A percentile compares a stretch with the other conserved stretches of the same genome.
Conservation (phyloP, 2,329 filamentous ascomycete species). For the Fusarium subtropicale region DNA sequence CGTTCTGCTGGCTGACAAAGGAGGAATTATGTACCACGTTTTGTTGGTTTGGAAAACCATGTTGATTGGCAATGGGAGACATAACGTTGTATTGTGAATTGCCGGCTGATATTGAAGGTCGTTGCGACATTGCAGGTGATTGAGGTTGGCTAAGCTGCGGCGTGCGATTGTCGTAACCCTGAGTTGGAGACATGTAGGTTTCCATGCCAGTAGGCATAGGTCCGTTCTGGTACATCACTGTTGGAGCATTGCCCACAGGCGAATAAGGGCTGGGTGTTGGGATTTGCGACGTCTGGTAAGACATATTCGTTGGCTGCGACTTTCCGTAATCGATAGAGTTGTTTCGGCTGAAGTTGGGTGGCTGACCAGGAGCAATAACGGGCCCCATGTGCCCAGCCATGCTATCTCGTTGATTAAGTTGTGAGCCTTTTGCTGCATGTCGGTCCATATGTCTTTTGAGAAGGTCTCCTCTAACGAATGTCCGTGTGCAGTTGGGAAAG, state of each 20-base stretch:
- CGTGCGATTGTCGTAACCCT: slow-evolving; percentile 50
- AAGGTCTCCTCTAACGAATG: slow-evolving; percentile 93
- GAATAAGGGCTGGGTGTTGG: slow-evolving; percentile 59
- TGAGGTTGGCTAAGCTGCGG: slow-evolving; percentile 43
- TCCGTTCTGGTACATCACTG: slow-evolving; percentile 47
- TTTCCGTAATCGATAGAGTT: slow-evolving; percentile 56
- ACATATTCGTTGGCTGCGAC: slow-evolving; percentile 54
- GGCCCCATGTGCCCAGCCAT: slow-evolving; percentile 52
- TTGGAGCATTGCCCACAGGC: slow-evolving; percentile 59
- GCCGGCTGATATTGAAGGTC: slow-evolving; percentile 61
- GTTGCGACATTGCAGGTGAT: slow-evolving; percentile 57
- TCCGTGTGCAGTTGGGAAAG: slow-evolving; percentile 88
- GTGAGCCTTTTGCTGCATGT: slow-evolving; percentile 82
- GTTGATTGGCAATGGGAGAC: slow-evolving; percentile 64
- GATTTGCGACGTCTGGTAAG: slow-evolving; percentile 61
- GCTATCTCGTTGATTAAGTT: slow-evolving; percentile 78
- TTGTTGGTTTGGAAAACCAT: slow-evolving; percentile 61
- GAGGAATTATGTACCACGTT: slow-evolving; percentile 61
- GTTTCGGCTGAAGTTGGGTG: slow-evolving; percentile 60
- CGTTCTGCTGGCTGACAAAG: slow-evolving; percentile 71
- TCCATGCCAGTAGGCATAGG: slow-evolving; percentile 53
- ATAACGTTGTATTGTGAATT: slow-evolving; percentile 63
- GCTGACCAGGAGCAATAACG: slow-evolving; percentile 58
- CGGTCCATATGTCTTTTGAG: slow-evolving; percentile 87
- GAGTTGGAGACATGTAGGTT: slow-evolving; percentile 56